phyloP scores from a whole-genome alignment of 208 protist species.

The Crithidia bombi region DNA sequence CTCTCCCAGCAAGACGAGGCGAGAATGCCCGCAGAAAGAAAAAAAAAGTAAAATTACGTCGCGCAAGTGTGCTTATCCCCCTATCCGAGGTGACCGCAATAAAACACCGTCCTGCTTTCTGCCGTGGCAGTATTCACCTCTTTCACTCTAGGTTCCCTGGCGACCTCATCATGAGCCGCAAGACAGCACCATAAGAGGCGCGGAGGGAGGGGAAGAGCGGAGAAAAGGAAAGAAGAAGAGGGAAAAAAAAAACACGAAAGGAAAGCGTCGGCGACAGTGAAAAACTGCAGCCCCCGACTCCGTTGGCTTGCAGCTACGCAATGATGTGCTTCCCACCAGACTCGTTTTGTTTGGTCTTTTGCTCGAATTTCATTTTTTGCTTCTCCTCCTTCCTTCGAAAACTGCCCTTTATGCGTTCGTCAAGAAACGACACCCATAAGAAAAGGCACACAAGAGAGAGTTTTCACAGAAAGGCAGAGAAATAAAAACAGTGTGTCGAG shows the following conservation, averaged over 20 bases:
- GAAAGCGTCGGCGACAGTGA: no score
- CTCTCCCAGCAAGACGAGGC: neutral
- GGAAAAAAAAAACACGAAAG: neutral
- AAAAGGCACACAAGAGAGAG: neutral
- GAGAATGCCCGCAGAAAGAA: neutral
- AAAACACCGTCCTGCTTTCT: no score
- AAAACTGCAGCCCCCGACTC: neutral
- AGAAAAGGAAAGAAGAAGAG: neutral
- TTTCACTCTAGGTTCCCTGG: neutral
- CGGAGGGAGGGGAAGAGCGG: no score
- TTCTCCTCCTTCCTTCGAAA: no score
- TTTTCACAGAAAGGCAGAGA: no score
- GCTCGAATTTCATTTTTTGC: no score
- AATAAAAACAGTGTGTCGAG: neutral
- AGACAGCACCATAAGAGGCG: no score
- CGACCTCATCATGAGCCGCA: no score
- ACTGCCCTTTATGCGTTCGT: no score
- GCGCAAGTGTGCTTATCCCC: conserved; percentile 17
- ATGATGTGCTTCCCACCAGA: neutral
- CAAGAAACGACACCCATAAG: neutral
- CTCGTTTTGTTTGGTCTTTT: neutral
- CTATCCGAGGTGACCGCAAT: conserved; percentile 21
- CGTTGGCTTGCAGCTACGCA: conserved; percentile 28
- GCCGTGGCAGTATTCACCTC: neutral
- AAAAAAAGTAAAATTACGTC: conserved; percentile 17